A percentile compares a stretch with the other conserved stretches of the same genome.
These are phyloP conservation scores for Lanmaoa pseudosensibilis DNA, from an alignment of 768 basidiomycete genomes.

Conservation along the genomic window DNA sequence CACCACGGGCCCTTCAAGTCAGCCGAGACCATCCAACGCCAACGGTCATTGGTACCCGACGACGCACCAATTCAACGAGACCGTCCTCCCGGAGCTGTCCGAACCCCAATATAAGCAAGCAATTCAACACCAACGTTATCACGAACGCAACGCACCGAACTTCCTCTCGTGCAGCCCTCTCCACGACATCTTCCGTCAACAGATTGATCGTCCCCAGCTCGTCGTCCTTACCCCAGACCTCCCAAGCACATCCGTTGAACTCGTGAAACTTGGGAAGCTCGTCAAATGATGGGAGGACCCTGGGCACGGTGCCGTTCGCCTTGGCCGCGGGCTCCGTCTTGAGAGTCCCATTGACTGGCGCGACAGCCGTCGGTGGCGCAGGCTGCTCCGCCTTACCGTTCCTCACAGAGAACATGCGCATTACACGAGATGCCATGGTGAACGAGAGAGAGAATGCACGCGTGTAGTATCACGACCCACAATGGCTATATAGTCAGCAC, in stretches of 20 bases:
- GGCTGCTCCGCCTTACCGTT: conserved; percentile 10
- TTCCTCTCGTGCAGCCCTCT: conserved; percentile 55
- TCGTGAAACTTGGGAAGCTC: conserved; percentile 44
- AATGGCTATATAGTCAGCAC: conserved; percentile 6
- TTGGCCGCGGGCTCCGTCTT: background rate
- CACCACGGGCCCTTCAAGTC: background rate
- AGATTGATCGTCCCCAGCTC: conserved; percentile 68
- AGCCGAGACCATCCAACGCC: background rate
- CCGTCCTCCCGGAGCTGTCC: conserved; percentile 50
- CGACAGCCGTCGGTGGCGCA: background rate
- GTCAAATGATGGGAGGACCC: conserved; percentile 48
- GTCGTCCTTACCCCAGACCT: conserved; percentile 64
- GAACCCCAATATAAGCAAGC: background rate
- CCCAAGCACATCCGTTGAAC: conserved; percentile 64
- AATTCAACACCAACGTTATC: background rate
- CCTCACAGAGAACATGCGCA: conserved; percentile 15
- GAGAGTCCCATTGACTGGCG: background rate
- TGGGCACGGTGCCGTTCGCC: conserved; percentile 12
- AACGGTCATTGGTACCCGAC: background rate
- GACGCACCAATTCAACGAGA: conserved; percentile 63
- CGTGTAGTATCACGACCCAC: background rate
- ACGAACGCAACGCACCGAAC: conserved; percentile 44
- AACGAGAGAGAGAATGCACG: background rate
- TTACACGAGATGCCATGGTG: conserved; percentile 18
- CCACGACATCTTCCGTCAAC: conserved; percentile 62